Percentiles rank a stretch among this genome's conserved stretches.
Conservation (phyloP, 108 stramenopile genomes). For the Fragilariopsis cylindrus region DNA sequence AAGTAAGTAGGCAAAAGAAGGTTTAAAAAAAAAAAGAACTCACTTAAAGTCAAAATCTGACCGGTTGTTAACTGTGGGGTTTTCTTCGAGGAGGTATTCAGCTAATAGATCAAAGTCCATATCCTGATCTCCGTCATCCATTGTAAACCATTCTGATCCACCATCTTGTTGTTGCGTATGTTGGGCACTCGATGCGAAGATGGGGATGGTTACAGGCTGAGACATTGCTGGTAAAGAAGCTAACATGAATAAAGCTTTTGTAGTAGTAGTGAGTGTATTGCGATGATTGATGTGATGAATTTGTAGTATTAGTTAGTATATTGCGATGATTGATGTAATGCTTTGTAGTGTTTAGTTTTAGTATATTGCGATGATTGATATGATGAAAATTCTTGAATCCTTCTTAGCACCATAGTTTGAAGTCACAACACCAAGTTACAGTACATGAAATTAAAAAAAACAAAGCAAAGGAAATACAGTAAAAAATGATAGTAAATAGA, state of each 20-base stretch:
- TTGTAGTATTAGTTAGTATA: not conserved
- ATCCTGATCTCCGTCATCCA: slow-evolving; percentile 27
- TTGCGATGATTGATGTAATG: not conserved
- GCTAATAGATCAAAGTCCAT: slow-evolving; percentile 87
- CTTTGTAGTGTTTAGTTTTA: not conserved
- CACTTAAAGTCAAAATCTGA: slow-evolving; percentile 70
- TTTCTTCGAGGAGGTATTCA: slow-evolving; percentile 84
- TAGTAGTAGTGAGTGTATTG: not conserved
- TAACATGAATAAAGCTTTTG: not conserved
- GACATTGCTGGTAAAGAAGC: slow-evolving; percentile 5
- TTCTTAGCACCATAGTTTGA: not conserved
- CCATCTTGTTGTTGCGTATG: not conserved
- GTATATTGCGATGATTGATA: not conserved
- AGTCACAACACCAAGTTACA: not conserved
- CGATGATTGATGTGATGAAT: not conserved
- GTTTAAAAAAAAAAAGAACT: slow-evolving; percentile 9
- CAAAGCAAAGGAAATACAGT: not conserved
- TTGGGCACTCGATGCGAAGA: slow-evolving; percentile 21
- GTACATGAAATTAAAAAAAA: not conserved
- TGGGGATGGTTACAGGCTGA: slow-evolving; percentile 23
- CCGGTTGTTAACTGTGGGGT: slow-evolving; percentile 23
- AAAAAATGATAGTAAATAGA: too few species aligned
- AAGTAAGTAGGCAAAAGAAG: not conserved
- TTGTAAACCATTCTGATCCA: not conserved
- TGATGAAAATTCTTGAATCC: not conserved